Base-by-base conservation (phyloP, 441 rosid species). In the Eugenia klotzschiana region DNA sequence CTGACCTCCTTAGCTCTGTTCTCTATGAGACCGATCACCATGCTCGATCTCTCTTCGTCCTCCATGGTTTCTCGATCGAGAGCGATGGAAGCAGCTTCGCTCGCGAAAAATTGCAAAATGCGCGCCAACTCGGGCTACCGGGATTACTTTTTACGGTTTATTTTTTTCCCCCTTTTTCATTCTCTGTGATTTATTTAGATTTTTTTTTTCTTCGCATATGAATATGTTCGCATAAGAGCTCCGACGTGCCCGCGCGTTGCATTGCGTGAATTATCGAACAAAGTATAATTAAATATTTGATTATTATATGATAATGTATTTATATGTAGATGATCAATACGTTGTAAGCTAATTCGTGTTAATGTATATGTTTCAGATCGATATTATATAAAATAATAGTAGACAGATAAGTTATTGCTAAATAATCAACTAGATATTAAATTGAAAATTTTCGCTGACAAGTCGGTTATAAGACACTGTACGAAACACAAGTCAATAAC, bases 1-100 rank as follows among this genome's bases (percentile, higher is more conserved):
- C 27, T 22, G 60, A 83, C 99, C 99, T 97, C 99, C 92, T 94
- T 97, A 73, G 98, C 98, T 90, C 98, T 89, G 91, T 97, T 97
- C 92, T 94, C 98, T 41, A 94, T 97, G 83, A 95, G 91, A 79
- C 98, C 93, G 82, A 91, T 88, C 74, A 94, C 94, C 87, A 95
- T 92, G 91, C 96, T 95, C 81, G 99, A 94, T 87, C 92, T 89
- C 87, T 94, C 98, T 86, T 93, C 99, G 89, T 94, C 99, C 87
- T 95, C 98, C 99, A 96, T 95, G 84, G 88, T 53, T 40, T 83
- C 85, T 82, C 83, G 80, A 33, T 52, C 29, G 82, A 79, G 29
- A 58, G 60, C 79, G 33, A 81, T 80, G 84, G 53, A 46, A 64
- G 77, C 77, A 69, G 77, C 77, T 33, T 37, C 77, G 77, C 77